Evolutionary conservation across 345 rosid species (phyloP).

Genomic region (Pelargonium nanum): DNA sequence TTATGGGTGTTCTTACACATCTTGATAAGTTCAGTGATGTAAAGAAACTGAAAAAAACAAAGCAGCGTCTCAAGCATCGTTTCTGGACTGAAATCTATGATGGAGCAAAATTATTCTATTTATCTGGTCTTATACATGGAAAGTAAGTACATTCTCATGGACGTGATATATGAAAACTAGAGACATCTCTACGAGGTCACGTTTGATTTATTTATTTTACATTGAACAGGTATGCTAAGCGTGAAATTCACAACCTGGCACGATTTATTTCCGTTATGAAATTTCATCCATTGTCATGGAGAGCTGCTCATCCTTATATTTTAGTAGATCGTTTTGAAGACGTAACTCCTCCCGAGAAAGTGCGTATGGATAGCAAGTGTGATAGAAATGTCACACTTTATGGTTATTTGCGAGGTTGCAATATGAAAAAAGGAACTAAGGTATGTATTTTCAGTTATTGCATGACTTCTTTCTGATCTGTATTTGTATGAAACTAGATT

Average conservation of each 20-base stretch:
- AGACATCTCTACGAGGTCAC: background rate
- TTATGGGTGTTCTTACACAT: slow-evolving; percentile 97
- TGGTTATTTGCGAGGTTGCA: slow-evolving; percentile 94
- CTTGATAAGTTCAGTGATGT: slow-evolving; percentile 88
- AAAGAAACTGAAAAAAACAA: slow-evolving; percentile 80
- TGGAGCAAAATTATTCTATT: slow-evolving; percentile 86
- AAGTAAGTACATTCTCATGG: slow-evolving; percentile 40
- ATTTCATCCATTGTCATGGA: slow-evolving; percentile 68
- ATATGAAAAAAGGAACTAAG: slow-evolving; percentile 81
- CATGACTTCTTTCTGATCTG: too few relatives aligned
- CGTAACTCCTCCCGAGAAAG: slow-evolving; percentile 77
- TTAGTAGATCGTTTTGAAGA: slow-evolving; percentile 92
- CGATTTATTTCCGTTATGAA: slow-evolving; percentile 74
- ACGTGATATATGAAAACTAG: background rate
- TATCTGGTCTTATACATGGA: slow-evolving; percentile 82
- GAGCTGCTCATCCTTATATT: slow-evolving; percentile 85
- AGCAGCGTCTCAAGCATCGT: slow-evolving; percentile 86
- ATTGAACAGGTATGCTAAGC: slow-evolving; percentile 54
- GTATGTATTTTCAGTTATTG: slow-evolving; percentile 18
- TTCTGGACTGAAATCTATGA: slow-evolving; percentile 86
- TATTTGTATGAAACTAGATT: too few relatives aligned
- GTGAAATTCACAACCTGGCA: slow-evolving; percentile 80
- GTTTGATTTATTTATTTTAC: background rate
- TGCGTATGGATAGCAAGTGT: slow-evolving; percentile 60
- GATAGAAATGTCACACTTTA: slow-evolving; percentile 76